These are phyloP conservation scores for Calonectria leucothoes DNA, from an alignment of 2,329 filamentous ascomycete genomes.

Conservation along the genomic window DNA sequence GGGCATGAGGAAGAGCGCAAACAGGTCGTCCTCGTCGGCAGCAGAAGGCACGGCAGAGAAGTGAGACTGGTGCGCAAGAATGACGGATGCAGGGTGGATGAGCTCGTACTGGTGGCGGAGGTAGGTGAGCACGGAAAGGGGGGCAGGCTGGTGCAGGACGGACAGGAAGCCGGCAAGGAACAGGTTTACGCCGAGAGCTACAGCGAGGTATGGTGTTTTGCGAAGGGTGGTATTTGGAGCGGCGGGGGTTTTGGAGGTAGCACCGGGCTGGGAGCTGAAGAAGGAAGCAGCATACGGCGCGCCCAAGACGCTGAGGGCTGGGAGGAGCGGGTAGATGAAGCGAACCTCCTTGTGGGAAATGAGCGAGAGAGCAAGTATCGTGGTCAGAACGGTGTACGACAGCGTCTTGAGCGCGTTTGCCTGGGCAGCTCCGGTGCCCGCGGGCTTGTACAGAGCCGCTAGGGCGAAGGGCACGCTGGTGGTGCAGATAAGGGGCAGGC, in stretches of 20 bases:
- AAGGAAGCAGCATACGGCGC: slow-evolving; percentile 75
- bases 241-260: slow-evolving; percentile 37
- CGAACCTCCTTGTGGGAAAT: slow-evolving; percentile 97
- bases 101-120: slow-evolving; percentile 79
- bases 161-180: slow-evolving; percentile 80
- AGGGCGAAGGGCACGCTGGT: slow-evolving; percentile 83
- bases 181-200: slow-evolving; percentile 74
- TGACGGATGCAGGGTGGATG: slow-evolving; percentile 55
- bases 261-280: slow-evolving; percentile 60
- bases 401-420: slow-evolving; percentile 56
- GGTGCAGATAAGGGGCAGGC: slow-evolving; percentile 86
- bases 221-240: slow-evolving; percentile 56
- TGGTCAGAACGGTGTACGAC: slow-evolving; percentile 68
- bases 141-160: slow-evolving; percentile 82
- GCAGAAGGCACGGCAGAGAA: slow-evolving; percentile 44
- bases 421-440: slow-evolving; percentile 47
- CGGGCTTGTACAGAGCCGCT: slow-evolving; percentile 69
- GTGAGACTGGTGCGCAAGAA: slow-evolving; percentile 31
- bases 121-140: slow-evolving; percentile 78
- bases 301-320: slow-evolving; percentile 84
- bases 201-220: slow-evolving; percentile 67
- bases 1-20: slow-evolving; percentile 88
- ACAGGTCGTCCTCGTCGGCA: slow-evolving; percentile 58
- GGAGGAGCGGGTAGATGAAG: slow-evolving; percentile 94
- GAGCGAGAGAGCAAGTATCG: slow-evolving; percentile 74